A percentile compares a stretch with the other conserved stretches of the same genome.
phyloP scores from a whole-genome alignment of 2,329 filamentous ascomycete genomes.

The Byssochlamys sp. region DNA sequence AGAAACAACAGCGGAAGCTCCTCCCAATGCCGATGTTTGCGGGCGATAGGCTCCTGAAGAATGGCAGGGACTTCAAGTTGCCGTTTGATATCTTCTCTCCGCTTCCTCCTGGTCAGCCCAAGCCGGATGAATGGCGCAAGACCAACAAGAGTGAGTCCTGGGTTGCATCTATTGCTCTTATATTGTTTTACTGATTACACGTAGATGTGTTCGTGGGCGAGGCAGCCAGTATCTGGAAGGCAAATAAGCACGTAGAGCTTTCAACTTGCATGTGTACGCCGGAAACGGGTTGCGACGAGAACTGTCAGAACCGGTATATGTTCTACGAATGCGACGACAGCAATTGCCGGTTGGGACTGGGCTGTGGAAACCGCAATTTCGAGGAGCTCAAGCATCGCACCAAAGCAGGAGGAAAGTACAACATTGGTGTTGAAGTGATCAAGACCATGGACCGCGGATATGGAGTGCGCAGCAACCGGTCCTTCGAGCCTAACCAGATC shows the following conservation, averaged over 20 bases:
- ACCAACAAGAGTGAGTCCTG: slow-evolving; percentile 69
- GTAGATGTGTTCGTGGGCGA: slow-evolving; percentile 83
- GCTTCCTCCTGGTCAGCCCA: slow-evolving; percentile 72
- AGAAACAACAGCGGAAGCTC: slow-evolving; percentile 28
- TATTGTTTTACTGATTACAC: background rate
- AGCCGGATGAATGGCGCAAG: slow-evolving; percentile 86
- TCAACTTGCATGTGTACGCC: slow-evolving; percentile 68
- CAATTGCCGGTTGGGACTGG: slow-evolving; percentile 73
- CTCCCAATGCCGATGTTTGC: slow-evolving; percentile 72
- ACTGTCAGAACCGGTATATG: slow-evolving; percentile 93
- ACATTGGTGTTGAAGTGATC: slow-evolving; percentile 88
- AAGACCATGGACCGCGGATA: slow-evolving; percentile 82
- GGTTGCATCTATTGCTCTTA: slow-evolving; percentile 1
- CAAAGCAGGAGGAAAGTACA: slow-evolving; percentile 72
- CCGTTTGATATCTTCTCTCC: slow-evolving; percentile 86
- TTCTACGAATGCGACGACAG: slow-evolving; percentile 88
- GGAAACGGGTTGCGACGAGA: slow-evolving; percentile 73
- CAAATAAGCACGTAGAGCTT: slow-evolving; percentile 62
- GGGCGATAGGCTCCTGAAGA: slow-evolving; percentile 60
- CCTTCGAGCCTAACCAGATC: slow-evolving; percentile 80
- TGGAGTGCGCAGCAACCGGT: slow-evolving; percentile 81
- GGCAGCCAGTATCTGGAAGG: slow-evolving; percentile 70
- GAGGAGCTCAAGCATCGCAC: slow-evolving; percentile 65
- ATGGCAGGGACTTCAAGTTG: slow-evolving; percentile 72
- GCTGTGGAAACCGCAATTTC: slow-evolving; percentile 83